Percentiles rank a stretch among this genome's conserved stretches.
phyloP scores from a whole-genome alignment of 768 basidiomycete genomes.

The Lepiota brunneoincarnata region DNA sequence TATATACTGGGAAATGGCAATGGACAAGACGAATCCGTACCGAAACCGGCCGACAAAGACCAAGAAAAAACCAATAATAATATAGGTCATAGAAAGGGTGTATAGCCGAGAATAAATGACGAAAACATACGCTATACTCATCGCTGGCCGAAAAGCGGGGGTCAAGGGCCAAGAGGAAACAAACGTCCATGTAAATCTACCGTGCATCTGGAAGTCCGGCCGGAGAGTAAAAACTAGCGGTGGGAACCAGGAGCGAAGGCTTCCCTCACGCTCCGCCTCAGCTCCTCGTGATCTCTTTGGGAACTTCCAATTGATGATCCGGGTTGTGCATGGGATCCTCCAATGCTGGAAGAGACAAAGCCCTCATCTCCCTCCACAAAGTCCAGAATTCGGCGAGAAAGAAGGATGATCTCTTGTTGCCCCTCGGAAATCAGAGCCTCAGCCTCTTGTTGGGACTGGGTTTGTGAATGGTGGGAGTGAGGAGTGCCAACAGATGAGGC shows the following conservation, averaged over 20 bases:
- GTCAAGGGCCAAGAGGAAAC: conserved; percentile 12
- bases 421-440: conserved; percentile 87
- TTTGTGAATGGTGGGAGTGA: conserved; percentile 64
- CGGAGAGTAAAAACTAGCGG: conserved; percentile 31
- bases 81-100: conserved; percentile 7
- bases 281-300: conserved; percentile 72
- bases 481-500: conserved; percentile 76
- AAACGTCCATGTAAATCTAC: conserved; percentile 13
- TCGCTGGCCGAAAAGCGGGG: conserved; percentile 2
- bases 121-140: conserved; percentile 13
- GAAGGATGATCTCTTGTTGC: conserved; percentile 85
- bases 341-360: conserved; percentile 56
- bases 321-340: conserved; percentile 65
- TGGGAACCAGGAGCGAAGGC: conserved; percentile 71
- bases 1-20: not conserved
- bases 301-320: conserved; percentile 67
- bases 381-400: conserved; percentile 83
- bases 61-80: conserved; percentile 6
- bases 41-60: not conserved
- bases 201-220: conserved; percentile 8
- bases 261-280: conserved; percentile 79
- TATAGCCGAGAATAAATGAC: conserved; percentile 13
- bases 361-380: conserved; percentile 78
- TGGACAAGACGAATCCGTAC: not conserved
- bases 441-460: conserved; percentile 54